A percentile compares a stretch with the other conserved stretches of the same genome.
Conservation (phyloP, 306 rosid species). For the Carpinus viminea region DNA sequence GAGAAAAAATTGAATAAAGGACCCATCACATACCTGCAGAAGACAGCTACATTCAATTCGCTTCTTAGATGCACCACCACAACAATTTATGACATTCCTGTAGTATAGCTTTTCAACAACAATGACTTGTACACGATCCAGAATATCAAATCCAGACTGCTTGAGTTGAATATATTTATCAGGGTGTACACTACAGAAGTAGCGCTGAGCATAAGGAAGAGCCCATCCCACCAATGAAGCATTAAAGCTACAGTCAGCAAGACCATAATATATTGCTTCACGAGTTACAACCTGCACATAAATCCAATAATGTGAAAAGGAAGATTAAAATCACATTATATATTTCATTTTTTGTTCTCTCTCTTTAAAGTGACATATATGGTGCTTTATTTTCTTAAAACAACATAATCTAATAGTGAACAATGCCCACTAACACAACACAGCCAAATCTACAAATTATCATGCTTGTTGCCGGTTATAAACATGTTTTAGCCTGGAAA, state of each 20-base stretch:
- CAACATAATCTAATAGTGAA: neutral
- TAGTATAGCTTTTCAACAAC: constrained; percentile 77
- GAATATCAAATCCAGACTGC: constrained; percentile 58
- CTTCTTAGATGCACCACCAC: constrained; percentile 48
- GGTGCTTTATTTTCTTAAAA: neutral
- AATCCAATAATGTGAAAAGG: constrained; percentile 10
- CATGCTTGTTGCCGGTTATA: neutral
- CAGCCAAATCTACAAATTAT: neutral
- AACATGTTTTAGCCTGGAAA: neutral
- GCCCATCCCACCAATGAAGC: constrained; percentile 73
- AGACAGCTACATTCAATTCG: constrained; percentile 68
- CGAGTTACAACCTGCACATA: constrained; percentile 81
- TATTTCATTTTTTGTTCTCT: neutral
- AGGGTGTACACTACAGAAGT: constrained; percentile 49
- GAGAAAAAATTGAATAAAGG: neutral
- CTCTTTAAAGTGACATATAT: neutral
- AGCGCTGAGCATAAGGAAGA: constrained; percentile 94
- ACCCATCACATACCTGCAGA: constrained; percentile 59
- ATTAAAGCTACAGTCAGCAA: constrained; percentile 52
- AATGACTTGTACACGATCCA: constrained; percentile 56
- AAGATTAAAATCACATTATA: neutral
- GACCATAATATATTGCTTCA: constrained; percentile 68
- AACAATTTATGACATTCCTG: constrained; percentile 66
- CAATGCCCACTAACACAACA: neutral
- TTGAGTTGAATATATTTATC: constrained; percentile 65